Base-by-base conservation (phyloP, 1,284 basidiomycete genomes). In the Waitea zeae region DNA sequence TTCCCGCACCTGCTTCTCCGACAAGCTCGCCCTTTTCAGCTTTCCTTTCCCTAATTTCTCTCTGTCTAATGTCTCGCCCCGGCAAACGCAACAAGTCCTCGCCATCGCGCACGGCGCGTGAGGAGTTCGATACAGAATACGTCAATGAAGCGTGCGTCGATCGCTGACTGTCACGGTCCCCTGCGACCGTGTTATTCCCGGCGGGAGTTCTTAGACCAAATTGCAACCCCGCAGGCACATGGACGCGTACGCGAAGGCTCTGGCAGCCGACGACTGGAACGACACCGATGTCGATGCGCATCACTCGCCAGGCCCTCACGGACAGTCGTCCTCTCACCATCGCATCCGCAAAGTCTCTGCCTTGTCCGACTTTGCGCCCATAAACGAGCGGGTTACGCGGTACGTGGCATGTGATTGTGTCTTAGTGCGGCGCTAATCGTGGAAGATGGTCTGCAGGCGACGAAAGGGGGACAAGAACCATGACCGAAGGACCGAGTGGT, bases 351-450 rank as follows among this genome's bases (percentile, higher is more conserved):
- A 87, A 56, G 73, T 95, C 12, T 78, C 83, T 35, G 88, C 89
- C 0, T 59, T 92, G 30, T 87, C 81, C 7, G 90, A 95, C 53
- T 96, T 93, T 50, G 90, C 90, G 1, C 90, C 90, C 0, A 74
- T 96, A 13, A 84, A 92, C 50, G 56, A 86, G 43, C 75, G 66
- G 47, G 76, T 93, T 19, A 24, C 20, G 36, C 31, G 38, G 17
- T 20, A 24, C 20, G 31, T 33, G 35, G 20, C 15, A 14, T 17
- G 17, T 1, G 28, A 18, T 20, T 34, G 12, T 5, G 7, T n/a
- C 13, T n/a, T 18, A 38, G 13, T 22, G 36, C 38, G 12, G 41
- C 31, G 19, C 36, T 27, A 31, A 31, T 31, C 7, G 12, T 15
- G 34, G 26, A 40, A 31, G n/a, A n/a, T n/a, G n/a, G n/a, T n/a